Conservation (phyloP, 306 rosid genomes). For the Inga laurina region DNA sequence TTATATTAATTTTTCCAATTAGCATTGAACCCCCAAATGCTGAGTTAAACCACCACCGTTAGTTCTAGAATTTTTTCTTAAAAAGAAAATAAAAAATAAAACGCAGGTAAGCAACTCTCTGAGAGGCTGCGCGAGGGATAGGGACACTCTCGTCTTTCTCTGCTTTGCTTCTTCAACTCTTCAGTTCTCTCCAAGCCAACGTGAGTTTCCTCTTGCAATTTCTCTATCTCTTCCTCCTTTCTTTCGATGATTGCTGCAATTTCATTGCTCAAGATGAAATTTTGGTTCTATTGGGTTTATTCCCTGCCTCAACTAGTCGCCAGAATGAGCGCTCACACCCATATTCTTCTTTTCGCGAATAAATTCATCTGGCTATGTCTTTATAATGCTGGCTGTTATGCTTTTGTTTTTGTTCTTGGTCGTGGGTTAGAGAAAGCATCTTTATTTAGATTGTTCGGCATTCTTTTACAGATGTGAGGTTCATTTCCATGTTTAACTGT, state of each 20-base stretch:
- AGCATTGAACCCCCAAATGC: too few relatives aligned
- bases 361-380: too few relatives aligned
- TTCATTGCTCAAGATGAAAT: not conserved
- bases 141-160: not conserved
- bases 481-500: not conserved
- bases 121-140: not conserved
- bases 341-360: not conserved
- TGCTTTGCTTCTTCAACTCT: not conserved
- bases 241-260: not conserved
- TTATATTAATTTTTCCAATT: too few relatives aligned
- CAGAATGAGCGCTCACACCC: not conserved
- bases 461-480: not conserved
- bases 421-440: not conserved
- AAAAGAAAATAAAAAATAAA: too few relatives aligned
- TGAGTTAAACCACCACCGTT: too few relatives aligned
- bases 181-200: not conserved
- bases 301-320: too few relatives aligned
- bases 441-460: not conserved
- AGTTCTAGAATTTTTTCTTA: too few relatives aligned
- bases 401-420: not conserved
- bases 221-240: not conserved
- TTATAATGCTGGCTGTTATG: not conserved
- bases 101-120: too few relatives aligned
- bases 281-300: not conserved
- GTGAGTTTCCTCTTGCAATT: not conserved